Conservation (phyloP, 2,329 filamentous ascomycete species). For the Esteya vermicola region DNA sequence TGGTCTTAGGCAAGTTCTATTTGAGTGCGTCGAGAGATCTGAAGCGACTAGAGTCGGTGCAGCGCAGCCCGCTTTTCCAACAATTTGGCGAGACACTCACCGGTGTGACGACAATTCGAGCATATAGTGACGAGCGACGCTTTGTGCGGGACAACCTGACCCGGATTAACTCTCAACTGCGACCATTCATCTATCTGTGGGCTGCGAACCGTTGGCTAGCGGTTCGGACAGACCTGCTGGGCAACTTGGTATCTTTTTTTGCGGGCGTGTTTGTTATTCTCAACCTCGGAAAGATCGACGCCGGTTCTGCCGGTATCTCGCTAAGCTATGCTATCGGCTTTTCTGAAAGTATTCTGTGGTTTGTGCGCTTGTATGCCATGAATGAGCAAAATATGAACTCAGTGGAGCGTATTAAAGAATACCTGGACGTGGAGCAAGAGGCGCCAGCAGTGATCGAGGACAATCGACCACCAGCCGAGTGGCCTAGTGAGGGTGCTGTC, state of each 20-base stretch:
- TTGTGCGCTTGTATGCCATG: slow-evolving; percentile 81
- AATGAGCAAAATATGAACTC: slow-evolving; percentile 99
- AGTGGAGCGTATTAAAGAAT: slow-evolving; percentile 94
- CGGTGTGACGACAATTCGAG: slow-evolving; percentile 91
- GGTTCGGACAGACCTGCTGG: slow-evolving; percentile 79
- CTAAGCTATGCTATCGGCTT: slow-evolving; percentile 94
- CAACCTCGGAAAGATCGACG: slow-evolving; percentile 70
- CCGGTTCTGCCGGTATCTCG: slow-evolving; percentile 84
- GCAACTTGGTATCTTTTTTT: slow-evolving; percentile 85
- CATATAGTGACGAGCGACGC: slow-evolving; percentile 84
- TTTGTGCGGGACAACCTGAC: slow-evolving; percentile 85
- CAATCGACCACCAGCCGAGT: slow-evolving; percentile 61
- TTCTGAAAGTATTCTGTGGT: slow-evolving; percentile 92
- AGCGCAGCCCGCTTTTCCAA: slow-evolving; percentile 89
- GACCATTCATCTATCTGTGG: slow-evolving; percentile 95
- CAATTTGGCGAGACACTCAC: slow-evolving; percentile 93
- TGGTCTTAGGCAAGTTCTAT: slow-evolving; percentile 75
- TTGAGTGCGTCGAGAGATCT: slow-evolving; percentile 85
- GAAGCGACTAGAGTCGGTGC: slow-evolving; percentile 86
- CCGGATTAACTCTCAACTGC: slow-evolving; percentile 78
- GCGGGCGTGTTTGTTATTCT: slow-evolving; percentile 82
- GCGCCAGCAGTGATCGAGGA: slow-evolving; percentile 64
- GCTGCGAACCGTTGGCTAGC: slow-evolving; percentile 93
- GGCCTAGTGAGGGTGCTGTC: slow-evolving; percentile 75
- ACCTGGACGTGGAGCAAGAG: slow-evolving; percentile 91